Base-by-base conservation (phyloP, 768 basidiomycete species). In the Tricholomella constricta region DNA sequence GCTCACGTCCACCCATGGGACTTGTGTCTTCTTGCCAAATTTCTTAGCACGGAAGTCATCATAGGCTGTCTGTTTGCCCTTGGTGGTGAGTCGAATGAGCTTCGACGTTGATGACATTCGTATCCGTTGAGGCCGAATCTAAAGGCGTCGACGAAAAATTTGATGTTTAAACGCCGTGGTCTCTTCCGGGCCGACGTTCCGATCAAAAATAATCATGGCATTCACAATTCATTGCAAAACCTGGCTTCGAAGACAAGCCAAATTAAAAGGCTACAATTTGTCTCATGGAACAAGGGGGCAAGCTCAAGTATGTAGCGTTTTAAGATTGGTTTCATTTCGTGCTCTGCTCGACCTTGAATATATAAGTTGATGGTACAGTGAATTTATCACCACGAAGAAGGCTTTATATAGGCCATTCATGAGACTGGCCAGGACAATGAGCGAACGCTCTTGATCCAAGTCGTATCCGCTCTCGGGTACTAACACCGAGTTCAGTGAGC, bases 1-100 rank as follows among this genome's bases (percentile, higher is more conserved):
- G 62, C 64, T 67, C 34, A 76, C 70, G 45, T 76, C 73, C 40
- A 75, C 68, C 66, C 71, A 77, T 25, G 72, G 66, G 8, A 66
- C 64, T n/a, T 58, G 64, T 22, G 65, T 66, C 27, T 63, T 55
- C 29, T 50, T 60, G 15, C 14, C 29, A 27, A 17, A 19, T 20
- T 49, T 32, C n/a, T 48, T 53, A 19, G 36, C 19, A 29, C 42
- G 50, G 11, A 48, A 27, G n/a, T 44, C 37, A 32, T 23, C 15
- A 31, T 36, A 55, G 6, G 31, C 20, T 4, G 48, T 34, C 19
- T 27, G 22, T 31, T 52, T 52, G 17, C 49, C 45, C 15, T 61
- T 54, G 34, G 44, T 44, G 10, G 52, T 45, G 36, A 60, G 46
- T 25, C 49, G 42, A 34, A 61, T 55, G 40, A 45, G 44, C 35